Percentiles rank a stretch among this genome's conserved stretches.
Conservation (phyloP, 2,329 filamentous ascomycete genomes). For the Pestalotiopsis sp. region DNA sequence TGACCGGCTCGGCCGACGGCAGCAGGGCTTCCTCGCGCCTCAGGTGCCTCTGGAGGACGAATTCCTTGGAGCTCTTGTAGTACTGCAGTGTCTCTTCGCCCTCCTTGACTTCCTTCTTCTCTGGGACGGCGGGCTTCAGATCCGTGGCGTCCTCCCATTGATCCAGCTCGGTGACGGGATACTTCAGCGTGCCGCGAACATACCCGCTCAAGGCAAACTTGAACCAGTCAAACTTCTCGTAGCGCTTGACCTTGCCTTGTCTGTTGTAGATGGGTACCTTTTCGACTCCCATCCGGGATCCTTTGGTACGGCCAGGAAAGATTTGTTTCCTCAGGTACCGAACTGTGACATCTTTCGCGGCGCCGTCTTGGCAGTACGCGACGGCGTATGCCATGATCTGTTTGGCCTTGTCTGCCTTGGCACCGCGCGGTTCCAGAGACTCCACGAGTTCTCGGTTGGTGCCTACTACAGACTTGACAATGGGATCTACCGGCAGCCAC, state of each 20-base stretch:
- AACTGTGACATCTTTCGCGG: slow-evolving; percentile 92
- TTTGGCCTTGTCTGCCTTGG: slow-evolving; percentile 79
- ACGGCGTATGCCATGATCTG: slow-evolving; percentile 90
- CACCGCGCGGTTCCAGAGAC: slow-evolving; percentile 79
- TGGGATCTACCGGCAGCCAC: slow-evolving; percentile 76
- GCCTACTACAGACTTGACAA: slow-evolving; percentile 68
- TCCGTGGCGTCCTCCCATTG: slow-evolving; percentile 78
- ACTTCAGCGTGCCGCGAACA: slow-evolving; percentile 43
- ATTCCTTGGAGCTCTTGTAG: slow-evolving; percentile 84
- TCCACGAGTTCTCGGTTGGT: slow-evolving; percentile 71
- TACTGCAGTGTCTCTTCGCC: slow-evolving; percentile 83
- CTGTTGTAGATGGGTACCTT: slow-evolving; percentile 79
- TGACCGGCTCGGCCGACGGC: slow-evolving; percentile 67
- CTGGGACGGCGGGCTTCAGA: slow-evolving; percentile 69
- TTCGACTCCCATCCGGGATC: slow-evolving; percentile 73
- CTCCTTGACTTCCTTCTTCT: slow-evolving; percentile 72
- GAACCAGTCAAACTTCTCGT: slow-evolving; percentile 88
- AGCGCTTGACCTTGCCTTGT: slow-evolving; percentile 73
- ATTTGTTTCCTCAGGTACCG: slow-evolving; percentile 82
- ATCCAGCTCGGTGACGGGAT: slow-evolving; percentile 69
- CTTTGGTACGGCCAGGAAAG: slow-evolving; percentile 88
- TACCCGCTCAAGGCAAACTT: slow-evolving; percentile 77
- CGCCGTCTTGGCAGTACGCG: slow-evolving; percentile 79
- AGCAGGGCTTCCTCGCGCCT: slow-evolving; percentile 88
- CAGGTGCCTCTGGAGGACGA: slow-evolving; percentile 80